A percentile compares a stretch with the other conserved stretches of the same genome.
Conservation (phyloP, 2,329 filamentous ascomycete genomes). For the Hirsutella rhossiliensis region DNA sequence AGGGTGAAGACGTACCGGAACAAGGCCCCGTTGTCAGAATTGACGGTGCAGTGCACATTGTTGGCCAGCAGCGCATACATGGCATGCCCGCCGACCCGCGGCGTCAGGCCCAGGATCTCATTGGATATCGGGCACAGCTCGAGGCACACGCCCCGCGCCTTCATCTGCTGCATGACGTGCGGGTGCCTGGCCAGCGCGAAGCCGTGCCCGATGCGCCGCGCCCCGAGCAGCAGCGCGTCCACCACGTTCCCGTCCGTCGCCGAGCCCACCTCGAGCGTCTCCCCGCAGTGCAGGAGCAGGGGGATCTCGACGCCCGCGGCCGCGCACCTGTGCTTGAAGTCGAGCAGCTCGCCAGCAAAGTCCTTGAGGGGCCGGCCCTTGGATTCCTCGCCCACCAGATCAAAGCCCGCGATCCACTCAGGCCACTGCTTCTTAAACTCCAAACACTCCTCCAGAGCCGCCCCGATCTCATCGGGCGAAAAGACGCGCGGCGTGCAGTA, state of each 20-base stretch:
- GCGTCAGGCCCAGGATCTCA: conserved; percentile 59
- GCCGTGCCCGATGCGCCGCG: conserved; percentile 63
- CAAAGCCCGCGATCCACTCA: conserved; percentile 54
- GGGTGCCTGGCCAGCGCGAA: conserved; percentile 58
- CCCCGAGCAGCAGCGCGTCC: conserved; percentile 52
- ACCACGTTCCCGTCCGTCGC: conserved; percentile 56
- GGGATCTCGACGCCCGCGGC: conserved; percentile 43
- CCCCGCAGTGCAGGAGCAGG: conserved; percentile 66
- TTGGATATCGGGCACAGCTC: conserved; percentile 71
- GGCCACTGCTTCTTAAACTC: conserved; percentile 44
- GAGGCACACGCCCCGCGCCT: conserved; percentile 51
- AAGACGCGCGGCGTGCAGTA: conserved; percentile 60
- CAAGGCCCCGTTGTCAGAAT: conserved; percentile 62
- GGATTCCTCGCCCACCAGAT: conserved; percentile 57
- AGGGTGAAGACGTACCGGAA: conserved; percentile 38
- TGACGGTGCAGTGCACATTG: conserved; percentile 61
- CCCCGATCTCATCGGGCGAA: conserved; percentile 28
- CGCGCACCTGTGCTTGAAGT: conserved; percentile 41
- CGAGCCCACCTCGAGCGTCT: conserved; percentile 55
- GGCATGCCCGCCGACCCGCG: conserved; percentile 51
- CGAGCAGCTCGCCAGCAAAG: conserved; percentile 41
- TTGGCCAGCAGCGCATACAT: conserved; percentile 60
- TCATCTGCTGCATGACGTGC: conserved; percentile 53
- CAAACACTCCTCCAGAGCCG: conserved; percentile 49
- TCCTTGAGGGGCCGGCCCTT: conserved; percentile 45